phyloP scores from a whole-genome alignment of 305 asterid species.

The Fraxinus latifolia region DNA sequence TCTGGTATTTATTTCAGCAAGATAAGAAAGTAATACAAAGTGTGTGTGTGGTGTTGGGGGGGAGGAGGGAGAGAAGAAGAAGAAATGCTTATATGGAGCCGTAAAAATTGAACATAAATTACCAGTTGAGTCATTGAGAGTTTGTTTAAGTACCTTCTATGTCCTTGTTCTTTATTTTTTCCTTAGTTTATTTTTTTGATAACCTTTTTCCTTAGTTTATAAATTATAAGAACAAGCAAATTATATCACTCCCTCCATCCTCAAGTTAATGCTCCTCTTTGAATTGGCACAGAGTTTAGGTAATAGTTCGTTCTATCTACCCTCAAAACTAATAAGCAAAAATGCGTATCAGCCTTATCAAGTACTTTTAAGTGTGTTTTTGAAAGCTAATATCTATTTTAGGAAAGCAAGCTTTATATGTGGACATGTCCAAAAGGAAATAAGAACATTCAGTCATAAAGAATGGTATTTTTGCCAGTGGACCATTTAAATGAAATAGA shows the following conservation, averaged over 20 bases:
- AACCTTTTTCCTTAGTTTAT: background rate
- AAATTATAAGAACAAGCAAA: background rate
- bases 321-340: background rate
- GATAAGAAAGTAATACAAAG: background rate
- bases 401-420: background rate
- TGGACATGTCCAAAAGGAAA: background rate
- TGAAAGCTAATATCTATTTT: background rate
- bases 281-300: background rate
- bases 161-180: background rate
- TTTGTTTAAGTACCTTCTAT: background rate
- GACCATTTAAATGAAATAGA: background rate
- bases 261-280: background rate
- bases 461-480: background rate
- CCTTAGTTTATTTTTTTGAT: no score
- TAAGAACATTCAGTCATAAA: background rate
- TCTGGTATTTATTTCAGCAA: background rate
- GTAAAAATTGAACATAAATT: background rate
- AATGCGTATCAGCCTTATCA: background rate
- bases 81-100: background rate
- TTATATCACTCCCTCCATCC: background rate
- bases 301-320: background rate
- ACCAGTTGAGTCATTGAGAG: background rate
- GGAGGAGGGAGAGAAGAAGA: background rate
- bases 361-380: background rate
- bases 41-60: background rate